Evolutionary conservation across 2,329 filamentous ascomycete species (phyloP).

Genomic region (Xylaria digitata): DNA sequence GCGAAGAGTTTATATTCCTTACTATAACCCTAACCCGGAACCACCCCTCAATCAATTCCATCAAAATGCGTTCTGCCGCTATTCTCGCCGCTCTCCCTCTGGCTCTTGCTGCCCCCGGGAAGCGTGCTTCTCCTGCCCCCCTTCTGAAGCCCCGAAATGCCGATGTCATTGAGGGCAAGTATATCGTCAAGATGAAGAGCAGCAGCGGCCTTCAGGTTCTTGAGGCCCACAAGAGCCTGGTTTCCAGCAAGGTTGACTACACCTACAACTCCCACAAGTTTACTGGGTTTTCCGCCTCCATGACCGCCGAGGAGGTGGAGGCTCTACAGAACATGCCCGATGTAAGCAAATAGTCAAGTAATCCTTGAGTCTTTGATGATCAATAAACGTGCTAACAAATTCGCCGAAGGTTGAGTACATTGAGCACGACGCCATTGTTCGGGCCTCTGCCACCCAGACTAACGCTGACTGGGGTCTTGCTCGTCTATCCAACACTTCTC

Average conservation of each 20-base stretch:
- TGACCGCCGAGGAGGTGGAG: slow-evolving; percentile 57
- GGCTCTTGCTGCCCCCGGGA: slow-evolving; percentile 49
- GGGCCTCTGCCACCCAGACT: slow-evolving; percentile 43
- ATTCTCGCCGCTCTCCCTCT: slow-evolving; percentile 47
- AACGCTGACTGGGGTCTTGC: slow-evolving; percentile 58
- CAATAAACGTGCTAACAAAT: slow-evolving; percentile 19
- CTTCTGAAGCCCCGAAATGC: slow-evolving; percentile 46
- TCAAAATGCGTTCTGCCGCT: slow-evolving; percentile 47
- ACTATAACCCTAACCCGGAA: slow-evolving; percentile 18
- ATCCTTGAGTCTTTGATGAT: rapidly evolving
- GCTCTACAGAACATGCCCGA: slow-evolving; percentile 54
- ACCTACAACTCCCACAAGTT: slow-evolving; percentile 50
- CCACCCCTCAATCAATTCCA: slow-evolving; percentile 1
- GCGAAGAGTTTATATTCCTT: slow-evolving; percentile 29
- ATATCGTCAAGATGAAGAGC: slow-evolving; percentile 59
- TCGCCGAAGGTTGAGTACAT: slow-evolving; percentile 49
- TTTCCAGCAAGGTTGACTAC: slow-evolving; percentile 50
- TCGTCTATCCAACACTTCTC: slow-evolving; percentile 56
- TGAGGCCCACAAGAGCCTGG: slow-evolving; percentile 47
- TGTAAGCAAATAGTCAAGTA: slow-evolving; percentile 47
- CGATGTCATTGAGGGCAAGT: slow-evolving; percentile 53
- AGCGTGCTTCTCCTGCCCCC: slow-evolving; percentile 46
- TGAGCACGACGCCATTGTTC: slow-evolving; percentile 50
- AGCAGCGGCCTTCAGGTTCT: slow-evolving; percentile 47
- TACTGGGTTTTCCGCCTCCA: slow-evolving; percentile 57